A percentile compares a stretch with the other conserved stretches of the same genome.
Conservation (phyloP, 257 asterid species). For the Scutellaria galericulata region DNA sequence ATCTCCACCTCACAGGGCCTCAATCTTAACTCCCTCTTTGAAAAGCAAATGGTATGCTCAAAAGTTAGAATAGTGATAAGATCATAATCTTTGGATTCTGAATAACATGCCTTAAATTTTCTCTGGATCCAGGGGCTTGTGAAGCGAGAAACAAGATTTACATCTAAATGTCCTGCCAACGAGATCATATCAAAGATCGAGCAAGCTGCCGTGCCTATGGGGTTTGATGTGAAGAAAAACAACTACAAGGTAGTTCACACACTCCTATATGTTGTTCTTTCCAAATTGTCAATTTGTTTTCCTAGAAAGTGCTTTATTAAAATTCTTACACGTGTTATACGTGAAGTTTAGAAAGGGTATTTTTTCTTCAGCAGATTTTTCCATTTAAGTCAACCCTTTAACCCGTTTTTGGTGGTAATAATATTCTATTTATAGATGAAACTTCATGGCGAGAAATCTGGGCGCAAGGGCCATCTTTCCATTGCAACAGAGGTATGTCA, state of each 20-base stretch:
- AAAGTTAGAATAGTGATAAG: too few relatives aligned
- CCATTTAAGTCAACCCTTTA: neutral
- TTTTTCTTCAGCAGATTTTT: neutral
- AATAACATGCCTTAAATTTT: neutral
- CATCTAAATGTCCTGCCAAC: slow-evolving; percentile 71
- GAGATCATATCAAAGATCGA: slow-evolving; percentile 79
- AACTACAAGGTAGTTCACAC: slow-evolving; percentile 61
- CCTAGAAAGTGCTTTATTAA: neutral
- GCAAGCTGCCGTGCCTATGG: slow-evolving; percentile 72
- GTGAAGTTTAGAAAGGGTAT: neutral
- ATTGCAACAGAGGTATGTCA: slow-evolving; percentile 83
- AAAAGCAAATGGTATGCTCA: slow-evolving; percentile 77
- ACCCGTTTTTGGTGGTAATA: slow-evolving; percentile 11
- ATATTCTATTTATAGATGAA: slow-evolving; percentile 61
- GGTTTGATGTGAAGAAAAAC: slow-evolving; percentile 75
- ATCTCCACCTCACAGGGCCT: slow-evolving; percentile 98
- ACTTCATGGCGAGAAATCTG: slow-evolving; percentile 90
- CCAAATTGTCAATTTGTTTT: neutral
- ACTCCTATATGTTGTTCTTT: neutral
- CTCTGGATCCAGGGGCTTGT: slow-evolving; percentile 61
- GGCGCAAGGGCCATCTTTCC: slow-evolving; percentile 91
- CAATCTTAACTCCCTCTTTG: slow-evolving; percentile 85
- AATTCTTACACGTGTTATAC: neutral
- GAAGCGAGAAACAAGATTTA: slow-evolving; percentile 77
- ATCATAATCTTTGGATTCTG: neutral